phyloP scores from a whole-genome alignment of 2,329 filamentous ascomycete genomes.

The Davidsoniella neocaledoniae region DNA sequence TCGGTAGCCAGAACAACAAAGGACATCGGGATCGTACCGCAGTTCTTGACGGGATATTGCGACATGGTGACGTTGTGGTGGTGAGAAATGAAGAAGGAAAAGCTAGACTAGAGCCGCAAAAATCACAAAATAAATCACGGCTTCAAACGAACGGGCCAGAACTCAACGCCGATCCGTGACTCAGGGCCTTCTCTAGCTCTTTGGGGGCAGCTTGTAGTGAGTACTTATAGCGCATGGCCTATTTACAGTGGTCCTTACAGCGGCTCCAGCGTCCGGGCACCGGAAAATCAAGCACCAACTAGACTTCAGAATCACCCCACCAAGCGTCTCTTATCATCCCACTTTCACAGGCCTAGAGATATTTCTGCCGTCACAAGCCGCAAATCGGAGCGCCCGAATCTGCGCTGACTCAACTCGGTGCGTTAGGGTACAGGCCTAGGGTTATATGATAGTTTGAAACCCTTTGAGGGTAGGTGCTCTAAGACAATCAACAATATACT shows the following conservation, averaged over 20 bases:
- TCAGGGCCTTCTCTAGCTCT: not conserved
- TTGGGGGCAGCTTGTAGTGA: no score
- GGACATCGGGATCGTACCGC: constrained; percentile 26
- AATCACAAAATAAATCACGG: not conserved
- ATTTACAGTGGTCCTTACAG: no score
- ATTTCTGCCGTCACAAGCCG: constrained; percentile 1
- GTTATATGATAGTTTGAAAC: not conserved
- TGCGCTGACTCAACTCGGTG: constrained; percentile 1
- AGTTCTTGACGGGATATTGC: constrained; percentile 40
- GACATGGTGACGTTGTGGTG: constrained; percentile 13
- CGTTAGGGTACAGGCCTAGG: not conserved
- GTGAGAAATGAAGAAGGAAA: not conserved
- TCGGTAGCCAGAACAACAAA: no score
- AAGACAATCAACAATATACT: no score
- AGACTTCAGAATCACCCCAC: not conserved
- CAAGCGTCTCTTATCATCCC: not conserved
- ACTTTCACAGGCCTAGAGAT: constrained; percentile 2
- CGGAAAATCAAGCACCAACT: no score
- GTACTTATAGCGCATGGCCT: no score
- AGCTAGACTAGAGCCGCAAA: not conserved
- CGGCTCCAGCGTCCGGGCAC: no score
- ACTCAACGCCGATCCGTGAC: not conserved
- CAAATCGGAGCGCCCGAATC: constrained; percentile 5
- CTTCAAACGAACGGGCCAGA: no score
- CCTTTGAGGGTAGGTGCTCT: no score